Evolutionary conservation across 345 rosid species (phyloP).

Genomic region (Populus davidiana): DNA sequence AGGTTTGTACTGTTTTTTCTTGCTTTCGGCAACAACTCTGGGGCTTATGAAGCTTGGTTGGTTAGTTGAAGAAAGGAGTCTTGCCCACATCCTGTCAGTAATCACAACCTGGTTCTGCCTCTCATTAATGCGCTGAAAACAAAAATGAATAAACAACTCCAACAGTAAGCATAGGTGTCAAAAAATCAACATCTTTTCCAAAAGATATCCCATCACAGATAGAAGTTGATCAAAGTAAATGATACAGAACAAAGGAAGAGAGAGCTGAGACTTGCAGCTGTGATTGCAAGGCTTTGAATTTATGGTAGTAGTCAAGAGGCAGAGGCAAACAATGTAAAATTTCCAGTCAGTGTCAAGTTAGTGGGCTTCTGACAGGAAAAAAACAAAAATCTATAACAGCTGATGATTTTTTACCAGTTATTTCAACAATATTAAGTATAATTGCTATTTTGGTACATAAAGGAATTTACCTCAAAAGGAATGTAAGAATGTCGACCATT

Average conservation of each 20-base stretch:
- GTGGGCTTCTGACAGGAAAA: no score
- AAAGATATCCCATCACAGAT: neutral
- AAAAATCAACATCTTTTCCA: neutral
- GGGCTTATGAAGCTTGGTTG: slow-evolving; percentile 68
- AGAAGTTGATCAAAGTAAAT: neutral
- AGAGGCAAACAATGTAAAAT: no score
- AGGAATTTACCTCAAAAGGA: slow-evolving; percentile 48
- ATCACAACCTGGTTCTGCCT: slow-evolving; percentile 61
- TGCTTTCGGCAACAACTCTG: slow-evolving; percentile 18
- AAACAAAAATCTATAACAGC: no score
- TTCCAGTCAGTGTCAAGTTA: no score
- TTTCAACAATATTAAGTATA: no score
- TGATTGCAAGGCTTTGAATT: no score
- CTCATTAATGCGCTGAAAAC: slow-evolving; percentile 54
- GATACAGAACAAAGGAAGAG: no score
- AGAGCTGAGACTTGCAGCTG: no score
- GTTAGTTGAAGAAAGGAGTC: slow-evolving; percentile 66
- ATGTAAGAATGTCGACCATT: slow-evolving; percentile 80
- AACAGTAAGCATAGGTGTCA: neutral
- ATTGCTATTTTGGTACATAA: neutral
- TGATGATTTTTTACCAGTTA: no score
- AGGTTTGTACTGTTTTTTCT: slow-evolving; percentile 14
- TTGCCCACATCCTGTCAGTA: slow-evolving; percentile 82
- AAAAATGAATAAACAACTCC: neutral
- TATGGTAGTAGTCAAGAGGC: no score